A percentile compares a stretch with the other conserved stretches of the same genome.
Evolutionary conservation across 495 filamentous ascomycete species (phyloP).

Genomic region (Penicillium egyptiacum): DNA sequence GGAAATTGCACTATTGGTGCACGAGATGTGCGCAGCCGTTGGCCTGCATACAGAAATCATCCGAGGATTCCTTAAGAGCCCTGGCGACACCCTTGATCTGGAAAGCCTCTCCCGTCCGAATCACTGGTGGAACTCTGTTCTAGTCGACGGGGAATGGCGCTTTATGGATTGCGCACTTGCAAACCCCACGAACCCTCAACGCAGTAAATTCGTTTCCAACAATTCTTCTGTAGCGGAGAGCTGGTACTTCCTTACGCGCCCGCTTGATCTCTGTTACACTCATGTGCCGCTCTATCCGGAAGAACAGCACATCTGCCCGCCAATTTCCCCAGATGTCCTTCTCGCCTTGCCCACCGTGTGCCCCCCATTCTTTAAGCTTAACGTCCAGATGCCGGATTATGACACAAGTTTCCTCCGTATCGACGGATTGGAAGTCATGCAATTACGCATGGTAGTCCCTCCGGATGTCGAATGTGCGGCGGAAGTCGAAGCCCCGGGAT

Average conservation of each 20-base stretch:
- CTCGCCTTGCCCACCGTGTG: slow-evolving; percentile 81
- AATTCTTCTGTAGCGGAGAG: slow-evolving; percentile 69
- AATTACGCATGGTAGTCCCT: slow-evolving; percentile 83
- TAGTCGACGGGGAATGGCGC: slow-evolving; percentile 93
- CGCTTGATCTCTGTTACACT: slow-evolving; percentile 88
- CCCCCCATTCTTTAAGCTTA: slow-evolving; percentile 84
- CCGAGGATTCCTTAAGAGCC: slow-evolving; percentile 83
- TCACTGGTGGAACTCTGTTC: slow-evolving; percentile 97
- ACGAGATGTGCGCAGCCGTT: slow-evolving; percentile 91
- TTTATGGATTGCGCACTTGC: slow-evolving; percentile 95
- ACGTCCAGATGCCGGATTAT: slow-evolving; percentile 76
- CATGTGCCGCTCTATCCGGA: slow-evolving; percentile 82
- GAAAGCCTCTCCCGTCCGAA: slow-evolving; percentile 74
- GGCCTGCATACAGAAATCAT: slow-evolving; percentile 84
- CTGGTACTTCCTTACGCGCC: slow-evolving; percentile 89
- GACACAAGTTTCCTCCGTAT: slow-evolving; percentile 84
- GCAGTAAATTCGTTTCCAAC: slow-evolving; percentile 71
- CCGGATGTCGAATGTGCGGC: slow-evolving; percentile 88
- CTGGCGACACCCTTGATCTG: slow-evolving; percentile 78
- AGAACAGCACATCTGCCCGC: slow-evolving; percentile 91
- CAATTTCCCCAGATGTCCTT: slow-evolving; percentile 77
- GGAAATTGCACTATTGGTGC: slow-evolving; percentile 84
- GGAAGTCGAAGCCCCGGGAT: slow-evolving; percentile 83
- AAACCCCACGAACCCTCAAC: slow-evolving; percentile 80
- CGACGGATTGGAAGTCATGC: slow-evolving; percentile 89